Conservation (phyloP, 2,329 filamentous ascomycete genomes). For the Talaromyces sp. region DNA sequence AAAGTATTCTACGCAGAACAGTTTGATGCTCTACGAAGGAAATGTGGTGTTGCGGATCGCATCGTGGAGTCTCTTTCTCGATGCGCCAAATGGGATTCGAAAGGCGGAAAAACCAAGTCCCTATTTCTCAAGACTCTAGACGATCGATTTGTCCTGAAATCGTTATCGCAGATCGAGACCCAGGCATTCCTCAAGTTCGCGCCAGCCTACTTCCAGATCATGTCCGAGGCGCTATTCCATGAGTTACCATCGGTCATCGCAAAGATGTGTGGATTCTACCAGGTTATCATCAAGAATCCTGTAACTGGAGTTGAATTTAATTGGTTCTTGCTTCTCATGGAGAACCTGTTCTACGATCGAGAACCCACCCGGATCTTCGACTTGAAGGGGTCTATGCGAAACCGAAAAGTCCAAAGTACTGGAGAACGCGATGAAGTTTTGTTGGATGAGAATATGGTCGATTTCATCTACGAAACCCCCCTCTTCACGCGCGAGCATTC, state of each 20-base stretch:
- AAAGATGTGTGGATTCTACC: constrained; percentile 98
- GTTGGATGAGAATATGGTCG: constrained; percentile 96
- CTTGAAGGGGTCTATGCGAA: constrained; percentile 96
- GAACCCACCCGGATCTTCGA: constrained; percentile 87
- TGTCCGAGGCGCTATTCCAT: constrained; percentile 93
- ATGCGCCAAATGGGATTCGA: constrained; percentile 96
- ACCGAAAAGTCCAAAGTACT: constrained; percentile 92
- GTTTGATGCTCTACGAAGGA: constrained; percentile 87
- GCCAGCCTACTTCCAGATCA: constrained; percentile 94
- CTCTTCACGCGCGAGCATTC: constrained; percentile 93
- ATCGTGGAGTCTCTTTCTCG: constrained; percentile 93
- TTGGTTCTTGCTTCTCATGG: constrained; percentile 90
- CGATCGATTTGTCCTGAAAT: constrained; percentile 89
- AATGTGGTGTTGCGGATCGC: constrained; percentile 87
- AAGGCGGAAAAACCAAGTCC: constrained; percentile 95
- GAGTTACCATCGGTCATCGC: constrained; percentile 94
- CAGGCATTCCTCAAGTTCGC: constrained; percentile 92
- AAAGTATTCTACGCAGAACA: constrained; percentile 99
- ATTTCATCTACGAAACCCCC: constrained; percentile 96
- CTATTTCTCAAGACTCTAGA: constrained; percentile 96
- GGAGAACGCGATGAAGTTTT: constrained; percentile 95
- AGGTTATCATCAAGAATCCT: constrained; percentile 94
- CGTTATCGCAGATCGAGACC: constrained; percentile 83
- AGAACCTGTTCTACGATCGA: constrained; percentile 96
- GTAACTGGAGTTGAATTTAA: constrained; percentile 88